Conservation (phyloP, 2,329 filamentous ascomycete species). For the Scedosporium dehoogii region DNA sequence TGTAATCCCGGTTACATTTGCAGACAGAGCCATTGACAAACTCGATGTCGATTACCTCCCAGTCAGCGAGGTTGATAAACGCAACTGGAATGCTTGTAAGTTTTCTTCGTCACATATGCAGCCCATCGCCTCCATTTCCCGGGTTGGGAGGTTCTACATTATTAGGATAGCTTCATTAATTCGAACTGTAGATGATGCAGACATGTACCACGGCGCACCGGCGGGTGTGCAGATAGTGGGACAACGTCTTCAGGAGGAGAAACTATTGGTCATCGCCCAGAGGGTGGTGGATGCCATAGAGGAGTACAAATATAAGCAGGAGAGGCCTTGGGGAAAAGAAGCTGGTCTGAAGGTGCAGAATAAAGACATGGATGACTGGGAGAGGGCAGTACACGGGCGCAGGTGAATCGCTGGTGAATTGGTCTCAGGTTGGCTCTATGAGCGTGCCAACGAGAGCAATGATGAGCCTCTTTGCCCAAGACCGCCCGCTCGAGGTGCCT, state of each 20-base stretch:
- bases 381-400: too few relatives aligned
- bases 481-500: too few relatives aligned
- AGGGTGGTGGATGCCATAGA: slow-evolving; percentile 3
- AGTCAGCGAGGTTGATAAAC: not conserved
- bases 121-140: too few relatives aligned
- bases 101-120: not conserved
- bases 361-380: too few relatives aligned
- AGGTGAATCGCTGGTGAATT: too few relatives aligned
- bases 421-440: too few relatives aligned
- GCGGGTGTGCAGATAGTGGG: slow-evolving; percentile 2
- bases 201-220: slow-evolving; percentile 1
- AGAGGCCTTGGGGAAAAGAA: not conserved
- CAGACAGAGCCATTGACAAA: not conserved
- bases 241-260: slow-evolving; percentile 2
- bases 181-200: not conserved
- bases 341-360: too few relatives aligned
- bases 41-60: not conserved
- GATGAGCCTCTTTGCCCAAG: too few relatives aligned
- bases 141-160: too few relatives aligned
- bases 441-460: too few relatives aligned
- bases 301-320: not conserved
- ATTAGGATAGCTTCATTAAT: not conserved
- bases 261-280: slow-evolving; percentile 1
- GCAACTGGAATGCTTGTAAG: slow-evolving; percentile 7
- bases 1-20: slow-evolving; percentile 3